These are phyloP conservation scores for Azolla pinnata DNA, from an alignment of 75 land plant species.

Conservation along the genomic window DNA sequence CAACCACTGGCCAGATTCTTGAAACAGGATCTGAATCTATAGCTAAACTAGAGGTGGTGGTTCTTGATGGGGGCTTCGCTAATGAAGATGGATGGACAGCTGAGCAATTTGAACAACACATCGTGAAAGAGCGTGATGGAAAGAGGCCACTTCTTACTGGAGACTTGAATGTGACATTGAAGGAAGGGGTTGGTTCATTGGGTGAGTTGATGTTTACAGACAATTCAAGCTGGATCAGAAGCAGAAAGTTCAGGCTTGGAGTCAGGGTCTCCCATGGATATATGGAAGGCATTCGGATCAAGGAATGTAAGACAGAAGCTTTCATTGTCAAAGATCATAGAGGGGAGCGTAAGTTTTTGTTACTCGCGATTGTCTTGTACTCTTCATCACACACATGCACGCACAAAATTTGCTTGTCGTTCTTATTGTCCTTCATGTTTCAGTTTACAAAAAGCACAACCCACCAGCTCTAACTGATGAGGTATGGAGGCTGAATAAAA, in stretches of 20 bases:
- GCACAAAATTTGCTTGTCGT: too few species aligned
- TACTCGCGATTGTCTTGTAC: not conserved
- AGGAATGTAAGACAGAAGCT: slow-evolving; percentile 90
- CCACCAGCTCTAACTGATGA: slow-evolving; percentile 88
- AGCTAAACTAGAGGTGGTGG: slow-evolving; percentile 68
- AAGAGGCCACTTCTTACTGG: slow-evolving; percentile 87
- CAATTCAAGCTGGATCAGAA: slow-evolving; percentile 95
- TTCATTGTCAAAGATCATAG: slow-evolving; percentile 97
- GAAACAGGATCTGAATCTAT: slow-evolving; percentile 65
- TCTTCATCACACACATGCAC: too few species aligned
- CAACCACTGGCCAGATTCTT: slow-evolving; percentile 54
- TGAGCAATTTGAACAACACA: slow-evolving; percentile 78
- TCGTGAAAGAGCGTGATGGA: slow-evolving; percentile 86
- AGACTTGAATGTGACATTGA: slow-evolving; percentile 60
- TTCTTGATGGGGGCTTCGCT: slow-evolving; percentile 88
- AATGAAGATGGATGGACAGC: slow-evolving; percentile 68
- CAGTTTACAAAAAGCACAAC: slow-evolving; percentile 97
- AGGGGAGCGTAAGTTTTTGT: slow-evolving; percentile 67
- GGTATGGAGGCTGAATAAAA: slow-evolving; percentile 94
- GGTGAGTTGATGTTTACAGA: slow-evolving; percentile 92
- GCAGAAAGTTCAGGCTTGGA: slow-evolving; percentile 90
- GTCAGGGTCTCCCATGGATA: slow-evolving; percentile 57
- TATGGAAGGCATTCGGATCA: slow-evolving; percentile 64
- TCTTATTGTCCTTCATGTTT: not conserved
- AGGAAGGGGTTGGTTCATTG: slow-evolving; percentile 82